These are phyloP conservation scores for Dioszegia crocea DNA, from an alignment of 768 basidiomycete genomes.

Conservation along the genomic window DNA sequence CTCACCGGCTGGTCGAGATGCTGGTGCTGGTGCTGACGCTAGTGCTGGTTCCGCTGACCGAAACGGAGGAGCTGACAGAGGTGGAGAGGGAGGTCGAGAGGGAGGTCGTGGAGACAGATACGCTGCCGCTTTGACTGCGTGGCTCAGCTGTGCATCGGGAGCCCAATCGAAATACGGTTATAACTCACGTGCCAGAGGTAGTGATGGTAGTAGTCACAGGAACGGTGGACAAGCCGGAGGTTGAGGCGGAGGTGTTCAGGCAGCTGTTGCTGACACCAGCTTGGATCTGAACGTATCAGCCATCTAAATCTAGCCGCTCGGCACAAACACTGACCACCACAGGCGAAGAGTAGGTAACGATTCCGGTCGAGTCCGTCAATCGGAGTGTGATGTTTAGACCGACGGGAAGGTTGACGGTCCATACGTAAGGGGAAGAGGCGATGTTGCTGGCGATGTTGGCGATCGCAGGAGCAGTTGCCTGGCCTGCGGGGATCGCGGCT, in stretches of 20 bases:
- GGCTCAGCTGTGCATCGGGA: too few relatives aligned
- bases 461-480: constrained; percentile 36
- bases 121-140: constrained; percentile 4
- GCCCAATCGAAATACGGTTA: neutral
- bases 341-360: constrained; percentile 39
- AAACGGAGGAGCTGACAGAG: constrained; percentile 12
- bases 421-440: constrained; percentile 29
- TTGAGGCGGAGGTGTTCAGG: constrained; percentile 30
- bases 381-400: constrained; percentile 60
- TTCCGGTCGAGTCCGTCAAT: constrained; percentile 63
- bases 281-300: constrained; percentile 21
- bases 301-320: neutral
- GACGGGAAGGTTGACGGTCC: constrained; percentile 44
- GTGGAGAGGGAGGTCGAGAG: constrained; percentile 20
- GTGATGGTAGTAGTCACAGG: constrained; percentile 30
- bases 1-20: neutral
- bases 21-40: constrained; percentile 16
- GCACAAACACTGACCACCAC: constrained; percentile 15
- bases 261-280: constrained; percentile 37
- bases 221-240: constrained; percentile 23
- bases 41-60: neutral
- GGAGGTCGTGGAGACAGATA: constrained; percentile 8
- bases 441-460: constrained; percentile 17
- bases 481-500: constrained; percentile 52
- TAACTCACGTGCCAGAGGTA: constrained; percentile 8